These are phyloP conservation scores for Colletotrichum sublineola DNA, from an alignment of 2,329 filamentous ascomycete genomes.

Conservation along the genomic window DNA sequence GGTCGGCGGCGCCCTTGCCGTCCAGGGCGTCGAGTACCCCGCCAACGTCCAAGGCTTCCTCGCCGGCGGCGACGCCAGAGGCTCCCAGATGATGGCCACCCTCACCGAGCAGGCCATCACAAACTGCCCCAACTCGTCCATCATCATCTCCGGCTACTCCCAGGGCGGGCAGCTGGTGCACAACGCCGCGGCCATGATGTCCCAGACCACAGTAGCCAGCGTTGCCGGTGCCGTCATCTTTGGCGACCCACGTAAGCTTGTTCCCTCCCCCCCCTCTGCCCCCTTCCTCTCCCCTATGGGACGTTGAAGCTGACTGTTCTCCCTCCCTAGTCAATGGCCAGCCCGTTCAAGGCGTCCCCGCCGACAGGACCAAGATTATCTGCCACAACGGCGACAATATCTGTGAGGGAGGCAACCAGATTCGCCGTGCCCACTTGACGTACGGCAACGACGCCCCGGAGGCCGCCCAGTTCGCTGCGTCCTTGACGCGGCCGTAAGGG, in stretches of 20 bases:
- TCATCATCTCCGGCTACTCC: slow-evolving; percentile 63
- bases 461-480: slow-evolving; percentile 45
- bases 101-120: slow-evolving; percentile 50
- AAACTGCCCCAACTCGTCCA: slow-evolving; percentile 59
- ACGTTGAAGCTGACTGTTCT: background rate
- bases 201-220: slow-evolving; percentile 51
- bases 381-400: slow-evolving; percentile 52
- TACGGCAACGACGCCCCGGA: slow-evolving; percentile 48
- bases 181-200: slow-evolving; percentile 55
- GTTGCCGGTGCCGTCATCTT: slow-evolving; percentile 50
- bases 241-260: slow-evolving; percentile 45
- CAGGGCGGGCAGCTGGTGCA: slow-evolving; percentile 58
- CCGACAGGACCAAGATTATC: slow-evolving; percentile 45
- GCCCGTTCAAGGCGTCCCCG: slow-evolving; percentile 28
- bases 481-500: slow-evolving; percentile 21
- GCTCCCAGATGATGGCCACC: slow-evolving; percentile 57
- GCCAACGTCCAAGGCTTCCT: slow-evolving; percentile 61
- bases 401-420: slow-evolving; percentile 48
- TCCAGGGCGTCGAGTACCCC: slow-evolving; percentile 68
- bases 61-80: slow-evolving; percentile 58
- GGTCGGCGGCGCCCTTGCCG: slow-evolving; percentile 60
- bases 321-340: slow-evolving; percentile 28
- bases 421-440: slow-evolving; percentile 47
- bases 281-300: slow-evolving; percentile 16
- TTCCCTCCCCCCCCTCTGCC: too few relatives aligned